Evolutionary conservation across 768 basidiomycete genomes (phyloP), one percentile per base, ranked within the genome.

Genomic region (Auriscalpium microsporum): DNA sequence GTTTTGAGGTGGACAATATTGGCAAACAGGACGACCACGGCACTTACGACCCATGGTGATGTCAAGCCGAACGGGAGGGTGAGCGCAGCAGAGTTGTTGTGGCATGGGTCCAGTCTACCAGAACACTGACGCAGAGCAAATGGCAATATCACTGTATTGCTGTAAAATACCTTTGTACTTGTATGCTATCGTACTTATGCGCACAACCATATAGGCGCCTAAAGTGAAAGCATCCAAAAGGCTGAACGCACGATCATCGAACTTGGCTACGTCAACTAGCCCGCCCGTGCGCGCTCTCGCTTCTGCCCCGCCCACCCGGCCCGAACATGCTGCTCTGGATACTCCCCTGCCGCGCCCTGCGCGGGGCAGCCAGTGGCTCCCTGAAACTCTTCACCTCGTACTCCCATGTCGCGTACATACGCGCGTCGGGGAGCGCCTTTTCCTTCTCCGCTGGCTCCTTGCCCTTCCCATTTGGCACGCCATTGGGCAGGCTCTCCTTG

Each of bases 351-450:
- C 59, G 56, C 23, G 54, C 59, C 13, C 61, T 59, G 36, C 74
- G 58, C 33, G 60, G 61, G 38, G 69, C 60, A 1, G 63, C 47
- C 10, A 76, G 59, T 23, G 73, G 61, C 35, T 77, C 76, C 49
- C 67, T 68, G 61, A 65, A 72, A 37, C 63, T 69, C 65, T 77
- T 79, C 53, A 60, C 64, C 58, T 79, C 77, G 52, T 71, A 78
- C 46, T 74, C 75, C 77, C 77, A 79, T 16, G 77, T 79, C 34
- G 77, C 72, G 58, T 73, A 78, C 58, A 77, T 65, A 48, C 73
- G 70, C n/a, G 77, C 77, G 44, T 78, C 77, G 0, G 77, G 73
- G 14, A 79, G 67, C 35, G 69, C 64, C 47, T 59, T 65, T 47
- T 61, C 59, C 33, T 65, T 60, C 52, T 61, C 62, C 8, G n/a